Base-by-base conservation (phyloP, 164 flowering plant genomes). In the Warburgia ugandensis region DNA sequence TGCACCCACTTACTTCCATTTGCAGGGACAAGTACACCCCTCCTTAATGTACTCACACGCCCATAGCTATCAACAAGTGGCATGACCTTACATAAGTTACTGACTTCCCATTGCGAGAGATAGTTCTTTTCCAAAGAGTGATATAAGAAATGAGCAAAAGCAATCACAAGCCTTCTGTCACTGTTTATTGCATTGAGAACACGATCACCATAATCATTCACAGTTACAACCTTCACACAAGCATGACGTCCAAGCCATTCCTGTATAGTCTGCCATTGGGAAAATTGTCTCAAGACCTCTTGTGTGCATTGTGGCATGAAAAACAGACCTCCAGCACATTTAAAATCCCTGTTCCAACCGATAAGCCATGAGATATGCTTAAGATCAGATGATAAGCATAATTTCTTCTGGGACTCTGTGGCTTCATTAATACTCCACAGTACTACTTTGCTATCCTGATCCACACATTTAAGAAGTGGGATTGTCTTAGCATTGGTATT, bases 21-120 rank as follows among this genome's bases (percentile, higher is more conserved):
- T 5, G 81, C 78, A 30, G 94, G 84, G 11, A 84, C 82, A 55
- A 79, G 80, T 59, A 84, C 66, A 16, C 70, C 71, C 10, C 38
- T 59, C 39, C 68, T 27, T 1, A 0, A 4, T 13, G 29, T 53
- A 21, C 19, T 50, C 32, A 73, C 68, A 44, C 10, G 6, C 0
- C 79, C 79, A 55, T 76, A 72, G 22, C 50, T 73, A 60, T 74
- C 68, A 1, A 77, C 62, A 3, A 81, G 60, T 5, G 82, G 86
- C 74, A 77, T 61, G 3, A 9, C 28, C 16, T 36, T 13, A 54
- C 77, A 77, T 22, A 79, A 47, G 13, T 14, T 1, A n/a, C 28
- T 5, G 19, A 63, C 64, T 9, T 74, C 56, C 25, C 11, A 13
- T 4, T 37, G 35, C 1, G 44, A 35, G 4, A 81, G 29, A 51